Evolutionary conservation across 805 yeast species (phyloP), one percentile per base, ranked within the genome.

Genomic region (Ogataea glucozyma): DNA sequence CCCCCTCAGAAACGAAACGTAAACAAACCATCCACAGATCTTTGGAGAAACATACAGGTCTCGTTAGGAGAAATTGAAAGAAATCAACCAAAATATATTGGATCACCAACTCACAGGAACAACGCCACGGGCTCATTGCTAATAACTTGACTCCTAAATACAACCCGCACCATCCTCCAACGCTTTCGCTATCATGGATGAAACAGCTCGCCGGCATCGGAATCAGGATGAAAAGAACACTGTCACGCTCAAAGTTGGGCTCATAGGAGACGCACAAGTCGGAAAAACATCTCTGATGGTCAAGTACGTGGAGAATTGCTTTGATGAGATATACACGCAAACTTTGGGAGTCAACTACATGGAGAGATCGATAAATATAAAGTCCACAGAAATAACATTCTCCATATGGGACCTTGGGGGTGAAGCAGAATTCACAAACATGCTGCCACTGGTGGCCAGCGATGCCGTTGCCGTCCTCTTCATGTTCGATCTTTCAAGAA

Each of bases 281-380:
- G 99, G 99, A 4, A 91, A 91, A 60, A 91, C 99, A 0, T 88
- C 97, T 5, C 67, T 91, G 45, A 90, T 91, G 98, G 96, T 90
- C 18, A 89, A 91, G 60, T 91, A 90, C 61, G 97, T 91, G n/a
- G 97, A 91, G 59, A 95, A 95, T 41, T 79, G 86, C 24, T 91
- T 86, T 62, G 95, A 89, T 60, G 93, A 88, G 57, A 88, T 84
- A 47, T 91, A 91, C 60, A 88, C 90, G 38, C 97, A 89, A 64
- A 91, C 99, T 0, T 69, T 88, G 40, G 99, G 99, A 5, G 97
- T 93, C 42, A 91, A 91, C 60, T 90, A 88, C 64, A 83, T 93
- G 87, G 97, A 93, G 61, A 84, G 89, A 55, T 82, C 85, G 46
- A 86, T 91, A 21, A 83, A 81, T 46, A 83, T 91, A 41, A 81